Evolutionary conservation across 805 yeast species (phyloP).

Genomic region (Saturnispora ahearnii): DNA sequence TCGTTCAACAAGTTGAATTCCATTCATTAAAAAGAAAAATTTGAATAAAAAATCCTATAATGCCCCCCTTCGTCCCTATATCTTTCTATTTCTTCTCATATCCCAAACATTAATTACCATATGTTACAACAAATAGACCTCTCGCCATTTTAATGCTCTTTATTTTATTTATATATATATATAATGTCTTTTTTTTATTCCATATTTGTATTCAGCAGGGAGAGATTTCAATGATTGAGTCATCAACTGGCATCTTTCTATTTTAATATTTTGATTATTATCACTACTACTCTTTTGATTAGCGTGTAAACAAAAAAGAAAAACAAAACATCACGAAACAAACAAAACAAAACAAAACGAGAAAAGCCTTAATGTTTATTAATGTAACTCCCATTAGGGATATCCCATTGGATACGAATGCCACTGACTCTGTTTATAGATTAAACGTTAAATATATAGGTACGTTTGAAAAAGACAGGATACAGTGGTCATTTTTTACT

Average conservation of each 20-base stretch:
- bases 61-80: background rate
- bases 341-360: background rate
- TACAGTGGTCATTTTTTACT: background rate
- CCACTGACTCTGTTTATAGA: background rate
- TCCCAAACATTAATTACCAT: background rate
- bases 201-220: background rate
- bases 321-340: background rate
- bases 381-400: background rate
- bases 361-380: background rate
- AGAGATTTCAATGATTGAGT: slow-evolving; percentile 15
- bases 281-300: background rate
- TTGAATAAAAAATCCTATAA: no score
- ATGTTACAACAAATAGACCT: background rate
- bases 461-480: background rate
- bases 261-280: background rate
- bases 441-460: background rate
- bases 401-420: background rate
- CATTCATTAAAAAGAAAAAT: background rate
- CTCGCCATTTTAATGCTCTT: background rate
- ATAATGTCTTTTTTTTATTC: background rate
- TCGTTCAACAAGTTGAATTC: slow-evolving; percentile 7
- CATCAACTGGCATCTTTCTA: slow-evolving; percentile 19
- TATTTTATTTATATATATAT: background rate
- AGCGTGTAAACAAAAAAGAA: background rate
- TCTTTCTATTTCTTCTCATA: background rate